Base-by-base conservation (phyloP, 106 monocot species). In the Triglochin maritima region DNA sequence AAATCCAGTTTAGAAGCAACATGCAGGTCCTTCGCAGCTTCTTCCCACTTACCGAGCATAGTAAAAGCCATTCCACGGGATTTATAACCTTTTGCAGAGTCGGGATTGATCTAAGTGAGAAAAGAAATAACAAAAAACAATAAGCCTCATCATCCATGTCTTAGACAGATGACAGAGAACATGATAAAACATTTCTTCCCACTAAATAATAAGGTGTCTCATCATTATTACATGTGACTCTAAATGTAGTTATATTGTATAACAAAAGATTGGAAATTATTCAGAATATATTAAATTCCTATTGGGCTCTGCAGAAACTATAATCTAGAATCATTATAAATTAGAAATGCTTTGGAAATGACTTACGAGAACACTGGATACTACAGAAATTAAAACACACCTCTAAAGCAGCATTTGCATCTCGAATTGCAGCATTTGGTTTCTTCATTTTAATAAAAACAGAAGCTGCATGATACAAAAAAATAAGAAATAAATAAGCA, bases 71-170 rank as follows among this genome's bases (percentile, higher is more conserved):
- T 82, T 55, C 96, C 96, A 55, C 88, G 81, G 17, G 96, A 65
- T 68, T 96, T 96, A 46, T 96, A 91, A 14, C 96, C 96, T 80
- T 96, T 96, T 6, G 96, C 96, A 46, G 96, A 96, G 75, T 96
- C 90, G 9, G 91, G 88, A 56, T 96, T 96, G 48, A 96, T 90
- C 96, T 98, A 46, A n/a, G 59, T 44, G 47, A 73, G 50, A 42
- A 72, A 44, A 12, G 9, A 72, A 43, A 15, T 2, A 50, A 51
- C 7, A 3, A 5, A 7, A 63, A 42, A 8, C 9, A 3, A 9
- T 63, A 46, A 52, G 16, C 59, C n/a, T 29, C 29, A 29, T 29
- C 29, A 29, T 29, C n/a, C n/a, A n/a, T n/a, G n/a, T n/a, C n/a
- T n/a, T n/a, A n/a, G n/a, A n/a, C n/a, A n/a, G n/a, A n/a, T n/a